phyloP scores from a whole-genome alignment of 192 early-diverging fungal species.

The Helicostylum pulchrum region DNA sequence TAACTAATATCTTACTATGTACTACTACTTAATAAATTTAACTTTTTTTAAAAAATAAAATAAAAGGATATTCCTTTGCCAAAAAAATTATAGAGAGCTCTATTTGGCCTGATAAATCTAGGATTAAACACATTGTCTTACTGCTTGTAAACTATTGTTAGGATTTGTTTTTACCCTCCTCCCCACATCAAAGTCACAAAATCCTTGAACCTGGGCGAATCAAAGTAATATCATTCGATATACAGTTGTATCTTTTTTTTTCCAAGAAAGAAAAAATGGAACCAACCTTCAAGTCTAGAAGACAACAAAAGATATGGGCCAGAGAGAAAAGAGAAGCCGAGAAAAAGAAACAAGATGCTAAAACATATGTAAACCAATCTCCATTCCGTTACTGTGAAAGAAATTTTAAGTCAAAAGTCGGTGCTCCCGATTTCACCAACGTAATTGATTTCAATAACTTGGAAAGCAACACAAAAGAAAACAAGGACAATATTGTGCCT shows the following conservation, averaged over 20 bases:
- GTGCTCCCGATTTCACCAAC: constrained; percentile 47
- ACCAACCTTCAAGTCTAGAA: constrained; percentile 21
- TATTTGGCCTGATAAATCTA: no score
- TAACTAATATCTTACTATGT: no score
- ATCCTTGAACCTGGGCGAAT: no score
- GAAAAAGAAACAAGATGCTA: constrained; percentile 20
- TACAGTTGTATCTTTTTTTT: no score
- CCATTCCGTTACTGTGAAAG: constrained; percentile 73
- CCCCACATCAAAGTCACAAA: no score
- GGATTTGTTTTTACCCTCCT: no score
- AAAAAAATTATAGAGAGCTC: no score
- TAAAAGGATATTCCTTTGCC: no score
- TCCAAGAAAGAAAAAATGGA: constrained; percentile 12
- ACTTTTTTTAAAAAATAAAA: no score
- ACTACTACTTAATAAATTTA: no score
- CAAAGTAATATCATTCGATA: not conserved
- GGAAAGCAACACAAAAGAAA: constrained; percentile 11
- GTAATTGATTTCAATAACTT: constrained; percentile 55
- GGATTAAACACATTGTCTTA: no score
- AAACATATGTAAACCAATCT: constrained; percentile 45
- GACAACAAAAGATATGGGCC: constrained; percentile 30
- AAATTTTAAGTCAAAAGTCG: constrained; percentile 49
- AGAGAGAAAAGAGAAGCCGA: constrained; percentile 18
- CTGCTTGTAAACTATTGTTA: no score
- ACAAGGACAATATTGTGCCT: not conserved